A percentile compares a stretch with the other conserved stretches of the same genome.
phyloP scores from a whole-genome alignment of 2,329 filamentous ascomycete genomes.

The Fusarium cyanostomum region DNA sequence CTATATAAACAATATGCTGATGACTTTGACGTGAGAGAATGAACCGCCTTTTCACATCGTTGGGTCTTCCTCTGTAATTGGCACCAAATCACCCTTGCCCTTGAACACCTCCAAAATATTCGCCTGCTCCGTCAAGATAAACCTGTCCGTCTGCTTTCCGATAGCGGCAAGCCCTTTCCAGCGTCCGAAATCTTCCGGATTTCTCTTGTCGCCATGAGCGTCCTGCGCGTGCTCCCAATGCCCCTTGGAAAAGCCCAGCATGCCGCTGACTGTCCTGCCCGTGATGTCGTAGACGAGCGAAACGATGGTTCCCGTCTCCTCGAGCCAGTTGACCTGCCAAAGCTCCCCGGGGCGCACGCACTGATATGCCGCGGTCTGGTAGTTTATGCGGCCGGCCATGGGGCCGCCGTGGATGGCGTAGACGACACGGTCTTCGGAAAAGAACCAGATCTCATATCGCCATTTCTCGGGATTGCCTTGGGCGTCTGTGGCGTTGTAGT shows the following conservation, averaged over 20 bases:
- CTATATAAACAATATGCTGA: too few species aligned
- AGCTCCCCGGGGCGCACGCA: constrained; percentile 66
- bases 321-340: constrained; percentile 70
- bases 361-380: constrained; percentile 64
- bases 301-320: constrained; percentile 67
- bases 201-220: constrained; percentile 66
- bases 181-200: constrained; percentile 58
- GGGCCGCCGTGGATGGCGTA: constrained; percentile 69
- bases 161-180: constrained; percentile 61
- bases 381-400: constrained; percentile 65
- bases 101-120: constrained; percentile 60
- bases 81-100: constrained; percentile 57
- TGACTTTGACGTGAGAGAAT: too few species aligned
- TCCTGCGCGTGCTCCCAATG: constrained; percentile 63
- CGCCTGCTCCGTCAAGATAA: constrained; percentile 64
- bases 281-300: constrained; percentile 66
- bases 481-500: constrained; percentile 60
- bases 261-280: constrained; percentile 58
- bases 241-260: constrained; percentile 63
- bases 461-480: constrained; percentile 64
- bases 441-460: constrained; percentile 71
- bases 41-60: background rate
- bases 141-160: constrained; percentile 60
- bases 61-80: constrained; percentile 49
- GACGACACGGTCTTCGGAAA: constrained; percentile 62